Base-by-base conservation (phyloP, 495 filamentous ascomycete genomes). In the Cercophora scortea region DNA sequence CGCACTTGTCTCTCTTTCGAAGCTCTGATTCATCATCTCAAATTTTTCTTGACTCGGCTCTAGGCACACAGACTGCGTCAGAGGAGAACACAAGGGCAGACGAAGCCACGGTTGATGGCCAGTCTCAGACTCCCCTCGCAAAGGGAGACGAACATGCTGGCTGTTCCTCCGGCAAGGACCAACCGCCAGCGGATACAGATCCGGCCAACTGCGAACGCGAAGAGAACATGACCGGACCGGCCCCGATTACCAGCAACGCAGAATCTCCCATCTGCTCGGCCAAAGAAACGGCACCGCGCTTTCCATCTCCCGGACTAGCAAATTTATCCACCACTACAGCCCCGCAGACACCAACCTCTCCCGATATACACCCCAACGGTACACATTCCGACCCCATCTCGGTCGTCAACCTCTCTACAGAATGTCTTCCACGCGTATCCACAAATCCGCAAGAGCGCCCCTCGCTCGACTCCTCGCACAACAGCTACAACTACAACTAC, bases 381-480 rank as follows among this genome's bases (percentile, higher is more conserved):
- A 12, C 19, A 12, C 17, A 32, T 32, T 8, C 10, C 8, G 43
- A 5, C 9, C 10, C 43, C 1, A 4, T 15, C 11, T 18, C 17
- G 19, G 25, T 39, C 18, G 13, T 18, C 16, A 59, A 59, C 32
- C 25, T 55, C 11, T 61, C 59, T 6, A 61, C 59, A 6, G 19
- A 51, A 3, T 61, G 59, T 35, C 47, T 61, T 1, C 59, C 59
- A 3, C 57, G 60, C 8, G 47, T 45, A 1, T 60, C 57, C 13
- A 52, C 44, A 8, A 49, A 53, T 17, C 49, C 41, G 3, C 49
- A 49, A 47, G 50, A 11, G 15, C 19, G 17, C n/a, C 18, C 45
- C 1, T 43, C 38, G 8, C 16, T 32, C 11, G 51, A 50, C 19
- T 33, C 8, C 8, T 10, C 9, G 1, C 17, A 36, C 19, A 45